phyloP scores from a whole-genome alignment of 2,329 filamentous ascomycete genomes.

The Aureobasidium subglaciale region DNA sequence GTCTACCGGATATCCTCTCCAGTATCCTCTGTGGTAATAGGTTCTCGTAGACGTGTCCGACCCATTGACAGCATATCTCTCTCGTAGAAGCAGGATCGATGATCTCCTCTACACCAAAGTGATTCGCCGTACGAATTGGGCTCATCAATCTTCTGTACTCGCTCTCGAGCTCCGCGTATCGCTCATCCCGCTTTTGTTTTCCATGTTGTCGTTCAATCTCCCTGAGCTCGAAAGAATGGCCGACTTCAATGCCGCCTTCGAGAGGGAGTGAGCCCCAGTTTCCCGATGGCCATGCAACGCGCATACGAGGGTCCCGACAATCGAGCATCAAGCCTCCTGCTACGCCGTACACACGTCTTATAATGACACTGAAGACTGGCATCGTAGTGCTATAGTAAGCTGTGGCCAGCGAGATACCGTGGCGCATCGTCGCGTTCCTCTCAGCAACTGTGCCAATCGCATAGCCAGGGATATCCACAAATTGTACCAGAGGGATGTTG shows the following conservation, averaged over 20 bases:
- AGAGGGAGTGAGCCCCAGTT: constrained; percentile 57
- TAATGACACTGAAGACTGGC: constrained; percentile 57
- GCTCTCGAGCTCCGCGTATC: constrained; percentile 51
- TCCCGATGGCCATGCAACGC: constrained; percentile 57
- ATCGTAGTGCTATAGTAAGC: constrained; percentile 57
- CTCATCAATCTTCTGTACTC: constrained; percentile 58
- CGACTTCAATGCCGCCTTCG: constrained; percentile 59
- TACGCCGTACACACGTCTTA: constrained; percentile 55
- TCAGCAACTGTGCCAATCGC: constrained; percentile 58
- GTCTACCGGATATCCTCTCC: constrained; percentile 30
- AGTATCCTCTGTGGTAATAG: constrained; percentile 45
- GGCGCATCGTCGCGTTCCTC: constrained; percentile 57
- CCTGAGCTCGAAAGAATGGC: constrained; percentile 53
- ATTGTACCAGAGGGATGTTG: constrained; percentile 57
- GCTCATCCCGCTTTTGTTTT: constrained; percentile 39
- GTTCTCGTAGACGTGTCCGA: constrained; percentile 48
- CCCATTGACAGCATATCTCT: constrained; percentile 49
- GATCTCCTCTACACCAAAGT: constrained; percentile 58
- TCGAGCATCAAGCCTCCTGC: constrained; percentile 60
- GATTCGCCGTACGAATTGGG: constrained; percentile 56
- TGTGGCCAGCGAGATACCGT: constrained; percentile 54
- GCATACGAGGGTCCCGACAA: constrained; percentile 52
- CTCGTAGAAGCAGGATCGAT: constrained; percentile 56
- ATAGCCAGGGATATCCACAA: constrained; percentile 57
- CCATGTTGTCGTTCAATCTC: constrained; percentile 47